These are phyloP conservation scores for Ziziphus jujuba DNA, from an alignment of 306 rosid species.

Conservation along the genomic window DNA sequence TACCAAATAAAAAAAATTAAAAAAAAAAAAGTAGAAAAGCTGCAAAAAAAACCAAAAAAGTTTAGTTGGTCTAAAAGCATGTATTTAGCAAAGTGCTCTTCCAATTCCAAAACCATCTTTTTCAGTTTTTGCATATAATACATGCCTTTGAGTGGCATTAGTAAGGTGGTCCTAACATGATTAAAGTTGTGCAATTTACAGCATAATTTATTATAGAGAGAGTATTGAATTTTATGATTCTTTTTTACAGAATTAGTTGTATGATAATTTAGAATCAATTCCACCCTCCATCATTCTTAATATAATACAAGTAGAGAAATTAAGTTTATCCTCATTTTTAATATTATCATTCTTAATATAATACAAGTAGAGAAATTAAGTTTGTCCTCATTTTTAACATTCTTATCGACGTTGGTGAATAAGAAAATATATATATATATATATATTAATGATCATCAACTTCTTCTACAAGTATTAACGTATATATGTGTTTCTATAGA, in stretches of 20 bases:
- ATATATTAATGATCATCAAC: neutral
- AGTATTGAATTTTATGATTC: neutral
- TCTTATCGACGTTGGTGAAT: too few relatives aligned
- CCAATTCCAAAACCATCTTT: conserved; percentile 11
- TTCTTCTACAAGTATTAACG: neutral
- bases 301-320: too few relatives aligned
- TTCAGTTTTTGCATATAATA: conserved; percentile 3
- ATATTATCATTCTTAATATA: too few relatives aligned
- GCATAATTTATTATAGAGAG: neutral
- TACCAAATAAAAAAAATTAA: neutral
- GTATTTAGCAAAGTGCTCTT: conserved; percentile 3
- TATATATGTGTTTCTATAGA: too few relatives aligned
- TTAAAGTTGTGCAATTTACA: conserved; percentile 17
- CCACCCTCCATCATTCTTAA: too few relatives aligned
- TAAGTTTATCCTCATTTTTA: too few relatives aligned
- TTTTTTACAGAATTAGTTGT: neutral
- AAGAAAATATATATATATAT: too few relatives aligned
- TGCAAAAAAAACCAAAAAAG: neutral
- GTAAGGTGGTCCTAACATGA: conserved; percentile 21
- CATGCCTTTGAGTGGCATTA: conserved; percentile 18
- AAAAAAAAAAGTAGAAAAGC: neutral
- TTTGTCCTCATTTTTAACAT: too few relatives aligned
- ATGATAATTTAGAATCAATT: too few relatives aligned
- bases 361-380: too few relatives aligned
- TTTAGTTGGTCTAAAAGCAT: conserved; percentile 13